Base-by-base conservation (phyloP, 2,329 filamentous ascomycete genomes). In the Sclerotinia nivalis region DNA sequence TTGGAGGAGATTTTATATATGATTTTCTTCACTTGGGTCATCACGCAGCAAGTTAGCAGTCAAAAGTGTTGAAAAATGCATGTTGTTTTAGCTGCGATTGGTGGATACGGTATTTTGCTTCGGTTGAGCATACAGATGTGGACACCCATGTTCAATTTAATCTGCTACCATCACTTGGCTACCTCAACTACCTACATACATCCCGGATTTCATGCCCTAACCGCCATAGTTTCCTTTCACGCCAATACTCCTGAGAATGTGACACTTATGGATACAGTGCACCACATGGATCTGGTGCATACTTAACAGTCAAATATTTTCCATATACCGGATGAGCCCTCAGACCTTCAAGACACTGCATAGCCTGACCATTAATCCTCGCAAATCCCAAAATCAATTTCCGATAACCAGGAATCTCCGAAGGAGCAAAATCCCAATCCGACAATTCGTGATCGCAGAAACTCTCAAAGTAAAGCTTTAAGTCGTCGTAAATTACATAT, bases 371-470 rank as follows among this genome's bases (percentile, higher is more conserved):
- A 40, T 64, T 20, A 13, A 64, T 64, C 2, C 31, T 49, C 2
- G 31, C 61, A 64, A 64, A 64, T 12, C 15, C 47, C 34, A 34
- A 40, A 13, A 52, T 12, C 60, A 64, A 52, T 6, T 52, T 40
- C 7, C 47, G n/a, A 52, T 40, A 12, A 5, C 31, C 47, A 4
- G 20, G 31, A 18, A 2, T 8, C 31, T 8, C 13, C 8, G 49
- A 50, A 25, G 61, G 4, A 20, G 22, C 15, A 22, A 10, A 20
- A 25, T 64, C 47, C 61, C 47, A 64, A 0, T 20, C 22, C 1
- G 47, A 52, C 47, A 52, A 40, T n/a, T 64, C 47, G 15, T 52
- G 34, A 40, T 64, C 61, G 18, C 61, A 64, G 4, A 64, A 64
- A 4, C 31, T 52, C 18, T 64, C 31, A 8, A 64, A 64, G 10